Conservation (phyloP, 2,329 filamentous ascomycete genomes). For the Exophiala xenobiotica region DNA sequence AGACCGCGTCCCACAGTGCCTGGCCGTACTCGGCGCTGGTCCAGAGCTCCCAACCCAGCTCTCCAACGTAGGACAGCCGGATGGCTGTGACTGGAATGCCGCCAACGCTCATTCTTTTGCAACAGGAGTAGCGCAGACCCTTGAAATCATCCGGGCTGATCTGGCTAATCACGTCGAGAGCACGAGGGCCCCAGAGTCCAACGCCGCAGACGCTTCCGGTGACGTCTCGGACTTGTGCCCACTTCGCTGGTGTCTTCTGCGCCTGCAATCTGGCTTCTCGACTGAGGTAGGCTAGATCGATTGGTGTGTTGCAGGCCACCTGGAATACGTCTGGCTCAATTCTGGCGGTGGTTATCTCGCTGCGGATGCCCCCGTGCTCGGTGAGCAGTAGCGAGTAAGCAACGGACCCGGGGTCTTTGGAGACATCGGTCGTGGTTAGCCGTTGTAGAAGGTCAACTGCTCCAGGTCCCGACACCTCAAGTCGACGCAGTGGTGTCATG, state of each 20-base stretch:
- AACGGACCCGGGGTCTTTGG: constrained; percentile 49
- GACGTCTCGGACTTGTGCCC: constrained; percentile 57
- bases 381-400: constrained; percentile 60
- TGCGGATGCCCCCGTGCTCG: constrained; percentile 52
- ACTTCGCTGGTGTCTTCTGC: constrained; percentile 41
- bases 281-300: constrained; percentile 55
- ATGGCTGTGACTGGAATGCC: constrained; percentile 59
- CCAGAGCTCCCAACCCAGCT: constrained; percentile 63
- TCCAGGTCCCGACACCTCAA: constrained; percentile 60
- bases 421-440: constrained; percentile 40
- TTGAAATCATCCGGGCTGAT: constrained; percentile 34
- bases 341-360: constrained; percentile 58
- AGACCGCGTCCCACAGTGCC: constrained; percentile 60
- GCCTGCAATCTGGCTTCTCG: constrained; percentile 54
- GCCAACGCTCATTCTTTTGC: constrained; percentile 51
- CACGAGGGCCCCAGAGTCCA: constrained; percentile 62
- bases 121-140: constrained; percentile 51
- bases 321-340: constrained; percentile 51
- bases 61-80: constrained; percentile 61
- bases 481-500: constrained; percentile 59
- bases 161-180: constrained; percentile 51
- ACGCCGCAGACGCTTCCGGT: constrained; percentile 61
- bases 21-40: constrained; percentile 59
- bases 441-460: constrained; percentile 56
- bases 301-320: constrained; percentile 56